phyloP scores from a whole-genome alignment of 73 alveolate genomes.

The Tetrahymena thermophila region DNA sequence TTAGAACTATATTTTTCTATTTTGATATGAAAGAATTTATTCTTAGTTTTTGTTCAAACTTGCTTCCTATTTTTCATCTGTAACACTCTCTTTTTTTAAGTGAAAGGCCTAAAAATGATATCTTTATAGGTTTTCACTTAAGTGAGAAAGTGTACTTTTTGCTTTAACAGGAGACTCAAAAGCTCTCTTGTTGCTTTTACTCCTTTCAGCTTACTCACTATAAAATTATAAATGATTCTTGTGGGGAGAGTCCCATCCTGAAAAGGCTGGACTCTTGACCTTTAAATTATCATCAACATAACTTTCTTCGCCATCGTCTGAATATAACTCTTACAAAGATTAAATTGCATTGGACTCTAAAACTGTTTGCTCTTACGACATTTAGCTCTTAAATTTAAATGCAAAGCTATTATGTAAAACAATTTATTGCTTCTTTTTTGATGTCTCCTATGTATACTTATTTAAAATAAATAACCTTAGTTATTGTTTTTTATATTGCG shows the following conservation, averaged over 20 bases:
- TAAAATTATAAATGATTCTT: not conserved
- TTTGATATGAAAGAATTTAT: not conserved
- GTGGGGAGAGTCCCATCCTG: not conserved
- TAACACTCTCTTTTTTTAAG: not conserved
- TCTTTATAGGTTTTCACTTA: not conserved
- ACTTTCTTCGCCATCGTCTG: not conserved
- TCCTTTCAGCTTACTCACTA: not conserved
- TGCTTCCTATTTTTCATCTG: not conserved
- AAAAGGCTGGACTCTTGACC: not conserved
- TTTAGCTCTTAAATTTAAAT: not conserved
- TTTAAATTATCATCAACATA: not conserved
- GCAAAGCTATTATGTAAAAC: not conserved
- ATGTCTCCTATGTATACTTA: not conserved
- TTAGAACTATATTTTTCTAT: not conserved
- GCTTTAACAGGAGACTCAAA: not conserved
- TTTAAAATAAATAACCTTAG: not conserved
- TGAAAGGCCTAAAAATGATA: not conserved
- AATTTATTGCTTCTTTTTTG: too few species aligned
- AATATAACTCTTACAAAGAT: not conserved
- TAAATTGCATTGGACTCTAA: not conserved
- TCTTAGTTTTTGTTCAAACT: not conserved
- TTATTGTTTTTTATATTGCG: too few species aligned
- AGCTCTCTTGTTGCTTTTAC: not conserved
- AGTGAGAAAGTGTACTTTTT: not conserved
- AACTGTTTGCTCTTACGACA: not conserved